Evolutionary conservation across 495 filamentous ascomycete species (phyloP).

Genomic region (Neurospora sp.): DNA sequence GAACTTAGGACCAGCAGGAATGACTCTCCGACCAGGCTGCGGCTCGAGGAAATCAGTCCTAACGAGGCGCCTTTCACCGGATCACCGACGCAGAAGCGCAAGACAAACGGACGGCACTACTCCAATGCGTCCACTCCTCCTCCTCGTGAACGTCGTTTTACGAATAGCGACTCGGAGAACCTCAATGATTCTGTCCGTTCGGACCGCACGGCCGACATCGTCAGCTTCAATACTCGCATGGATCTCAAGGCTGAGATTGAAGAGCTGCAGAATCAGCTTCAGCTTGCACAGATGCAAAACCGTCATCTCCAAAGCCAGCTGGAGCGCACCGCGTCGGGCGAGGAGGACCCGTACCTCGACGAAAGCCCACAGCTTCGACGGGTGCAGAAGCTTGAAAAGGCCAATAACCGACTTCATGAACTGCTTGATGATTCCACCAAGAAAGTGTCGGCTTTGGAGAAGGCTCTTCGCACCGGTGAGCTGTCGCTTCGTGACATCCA

Average conservation of each 20-base stretch:
- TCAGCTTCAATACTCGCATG: slow-evolving; percentile 81
- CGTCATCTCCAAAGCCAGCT: slow-evolving; percentile 86
- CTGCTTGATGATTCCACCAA: slow-evolving; percentile 90
- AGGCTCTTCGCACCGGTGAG: slow-evolving; percentile 77
- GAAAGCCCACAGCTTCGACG: slow-evolving; percentile 77
- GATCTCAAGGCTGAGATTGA: slow-evolving; percentile 87
- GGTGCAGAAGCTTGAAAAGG: slow-evolving; percentile 84
- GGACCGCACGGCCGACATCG: slow-evolving; percentile 80
- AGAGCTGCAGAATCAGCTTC: slow-evolving; percentile 87
- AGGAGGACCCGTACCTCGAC: slow-evolving; percentile 51
- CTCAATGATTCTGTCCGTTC: slow-evolving; percentile 70
- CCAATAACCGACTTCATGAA: slow-evolving; percentile 85
- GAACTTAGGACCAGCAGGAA: slow-evolving; percentile 68
- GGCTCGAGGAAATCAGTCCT: slow-evolving; percentile 75
- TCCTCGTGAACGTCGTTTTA: slow-evolving; percentile 41
- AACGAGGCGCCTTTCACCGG: slow-evolving; percentile 69
- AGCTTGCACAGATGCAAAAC: slow-evolving; percentile 93
- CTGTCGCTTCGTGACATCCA: slow-evolving; percentile 86
- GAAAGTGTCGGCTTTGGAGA: slow-evolving; percentile 86
- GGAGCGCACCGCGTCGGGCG: slow-evolving; percentile 47
- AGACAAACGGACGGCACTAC: slow-evolving; percentile 61
- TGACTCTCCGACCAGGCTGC: slow-evolving; percentile 60
- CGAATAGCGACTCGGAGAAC: slow-evolving; percentile 51
- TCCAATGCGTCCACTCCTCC: slow-evolving; percentile 69
- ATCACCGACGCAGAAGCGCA: slow-evolving; percentile 67